These are phyloP conservation scores for Xylariaceae sp. DNA, from an alignment of 2,329 filamentous ascomycete genomes.

Conservation along the genomic window DNA sequence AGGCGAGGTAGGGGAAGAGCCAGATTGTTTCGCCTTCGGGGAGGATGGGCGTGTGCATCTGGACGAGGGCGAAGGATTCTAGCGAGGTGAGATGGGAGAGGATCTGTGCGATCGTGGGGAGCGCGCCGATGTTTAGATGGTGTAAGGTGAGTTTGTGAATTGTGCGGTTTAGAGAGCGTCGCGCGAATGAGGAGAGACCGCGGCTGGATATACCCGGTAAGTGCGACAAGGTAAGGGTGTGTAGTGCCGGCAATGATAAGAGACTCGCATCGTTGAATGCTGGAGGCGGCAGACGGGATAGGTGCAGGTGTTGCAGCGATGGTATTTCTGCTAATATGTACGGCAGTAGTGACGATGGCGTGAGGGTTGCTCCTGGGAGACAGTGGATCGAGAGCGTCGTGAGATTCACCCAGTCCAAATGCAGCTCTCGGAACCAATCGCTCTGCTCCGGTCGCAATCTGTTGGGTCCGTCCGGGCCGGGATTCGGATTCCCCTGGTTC, in stretches of 20 bases:
- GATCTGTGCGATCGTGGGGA: conserved; percentile 54
- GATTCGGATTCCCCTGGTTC: conserved; percentile 24
- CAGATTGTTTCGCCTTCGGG: conserved; percentile 52
- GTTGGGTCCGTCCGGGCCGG: conserved; percentile 29
- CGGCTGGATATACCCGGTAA: conserved; percentile 51
- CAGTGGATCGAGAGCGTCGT: conserved; percentile 55
- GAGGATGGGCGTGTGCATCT: conserved; percentile 50
- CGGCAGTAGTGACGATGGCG: conserved; percentile 48
- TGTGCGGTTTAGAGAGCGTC: conserved; percentile 40
- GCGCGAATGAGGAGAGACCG: conserved; percentile 54
- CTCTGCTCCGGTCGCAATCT: conserved; percentile 40
- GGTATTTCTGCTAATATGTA: conserved; percentile 48
- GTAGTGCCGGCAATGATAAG: conserved; percentile 49
- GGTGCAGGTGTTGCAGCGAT: conserved; percentile 52
- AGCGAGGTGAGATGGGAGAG: conserved; percentile 50
- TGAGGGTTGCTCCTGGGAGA: conserved; percentile 49
- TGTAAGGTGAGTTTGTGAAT: conserved; percentile 50
- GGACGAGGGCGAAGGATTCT: conserved; percentile 48
- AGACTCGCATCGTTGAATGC: conserved; percentile 54
- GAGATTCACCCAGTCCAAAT: conserved; percentile 52
- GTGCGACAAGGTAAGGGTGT: conserved; percentile 50
- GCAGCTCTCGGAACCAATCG: conserved; percentile 44
- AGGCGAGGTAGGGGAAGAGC: conserved; percentile 61
- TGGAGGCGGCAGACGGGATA: conserved; percentile 51
- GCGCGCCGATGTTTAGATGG: conserved; percentile 50